Base-by-base conservation (phyloP, 2,329 filamentous ascomycete genomes). In the Pezicula radicicola region DNA sequence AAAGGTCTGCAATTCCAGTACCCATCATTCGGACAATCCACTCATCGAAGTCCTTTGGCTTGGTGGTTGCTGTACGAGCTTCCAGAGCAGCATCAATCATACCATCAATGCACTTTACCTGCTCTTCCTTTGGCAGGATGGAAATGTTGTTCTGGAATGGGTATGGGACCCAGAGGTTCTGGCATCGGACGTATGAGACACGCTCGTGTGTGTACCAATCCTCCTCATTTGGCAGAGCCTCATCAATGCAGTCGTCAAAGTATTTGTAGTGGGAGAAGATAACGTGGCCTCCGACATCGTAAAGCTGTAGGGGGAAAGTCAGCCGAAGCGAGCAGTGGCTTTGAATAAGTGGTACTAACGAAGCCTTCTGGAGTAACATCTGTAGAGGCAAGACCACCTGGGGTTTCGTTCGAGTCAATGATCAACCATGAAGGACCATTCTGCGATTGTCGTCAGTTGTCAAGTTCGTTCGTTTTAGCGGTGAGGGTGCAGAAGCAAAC, bases 101-200 rank as follows among this genome's bases (percentile, higher is more conserved):
- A 60, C 93, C 93, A 62, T 97, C 91, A 66, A 99, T 87, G 72
- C 90, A 95, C 69, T 83, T 87, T 61, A 97, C 91, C 77, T 99
- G 92, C 67, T 99, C 94, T 62, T 97, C 91, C 80, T 97, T 96
- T 72, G 91, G 89, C 68, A 99, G 77, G 86, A 97, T 93, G 66
- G 94, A 96, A 70, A 99, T 93, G 81, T 99, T 99, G 85, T 97
- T 99, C 80, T 99, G 94, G 87, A 99, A 97, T 59, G 94, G 94
- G 77, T 99, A 99, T 49, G 94, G 93, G 53, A 99, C 94, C 94
- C 94, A 99, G 68, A 91, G 81, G 62, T 82, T 81, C 85, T 96
- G 93, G 87, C 91, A 97, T 70, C 94, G 92, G 64, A 99, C 93
- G 72, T 99, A 99, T 58, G 94, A 99, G 75, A 99, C 94, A 70